These are phyloP conservation scores for Melampsora americana DNA, from an alignment of 1,284 basidiomycete species.

Conservation along the genomic window DNA sequence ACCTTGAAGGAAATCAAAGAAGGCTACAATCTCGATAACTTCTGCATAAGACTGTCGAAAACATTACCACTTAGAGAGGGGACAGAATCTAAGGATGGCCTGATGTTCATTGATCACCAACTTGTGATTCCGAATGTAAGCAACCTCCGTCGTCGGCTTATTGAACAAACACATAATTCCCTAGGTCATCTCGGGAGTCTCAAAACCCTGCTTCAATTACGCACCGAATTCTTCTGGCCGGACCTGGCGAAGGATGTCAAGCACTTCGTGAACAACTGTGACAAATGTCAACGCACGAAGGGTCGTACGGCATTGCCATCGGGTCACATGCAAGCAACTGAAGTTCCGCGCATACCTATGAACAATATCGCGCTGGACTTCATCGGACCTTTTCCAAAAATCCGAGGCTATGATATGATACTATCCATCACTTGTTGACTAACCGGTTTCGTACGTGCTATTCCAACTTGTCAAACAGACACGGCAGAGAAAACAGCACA, in stretches of 20 bases:
- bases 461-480: not conserved
- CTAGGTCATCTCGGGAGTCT: not conserved
- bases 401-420: not conserved
- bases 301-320: not conserved
- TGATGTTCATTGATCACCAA: not conserved
- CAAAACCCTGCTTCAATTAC: not conserved
- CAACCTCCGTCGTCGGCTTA: not conserved
- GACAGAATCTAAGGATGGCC: not conserved
- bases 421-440: not conserved
- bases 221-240: conserved; percentile 9
- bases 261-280: not conserved
- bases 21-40: not conserved
- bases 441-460: not conserved
- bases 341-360: not conserved
- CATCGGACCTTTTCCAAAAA: not conserved
- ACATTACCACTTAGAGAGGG: not conserved
- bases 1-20: not conserved
- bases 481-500: not conserved
- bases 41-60: not conserved
- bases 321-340: not conserved
- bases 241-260: not conserved
- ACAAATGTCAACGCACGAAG: not conserved
- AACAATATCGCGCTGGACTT: not conserved
- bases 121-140: not conserved
- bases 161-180: not conserved